Percentiles rank a stretch among this genome's conserved stretches.
phyloP scores from a whole-genome alignment of 768 basidiomycete genomes.

The Lactifluus rugatus region DNA sequence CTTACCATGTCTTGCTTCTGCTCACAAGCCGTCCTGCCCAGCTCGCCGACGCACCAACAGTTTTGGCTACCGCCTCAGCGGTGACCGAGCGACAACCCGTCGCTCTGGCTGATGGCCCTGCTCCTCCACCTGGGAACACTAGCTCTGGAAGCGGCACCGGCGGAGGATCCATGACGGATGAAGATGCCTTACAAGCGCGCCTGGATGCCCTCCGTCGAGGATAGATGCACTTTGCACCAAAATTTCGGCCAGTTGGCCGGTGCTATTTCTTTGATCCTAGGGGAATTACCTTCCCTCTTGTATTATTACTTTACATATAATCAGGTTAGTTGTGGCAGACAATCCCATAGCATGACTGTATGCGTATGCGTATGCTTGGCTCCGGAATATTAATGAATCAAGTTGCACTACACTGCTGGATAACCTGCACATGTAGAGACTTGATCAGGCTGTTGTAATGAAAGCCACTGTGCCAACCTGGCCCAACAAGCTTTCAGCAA shows the following conservation, averaged over 20 bases:
- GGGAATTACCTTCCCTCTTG: background rate
- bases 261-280: background rate
- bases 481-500: too few species aligned
- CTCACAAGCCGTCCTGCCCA: conserved; percentile 25
- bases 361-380: too few species aligned
- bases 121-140: conserved; percentile 29
- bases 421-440: too few species aligned
- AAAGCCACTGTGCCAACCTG: too few species aligned
- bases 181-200: conserved; percentile 90
- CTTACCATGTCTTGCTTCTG: background rate
- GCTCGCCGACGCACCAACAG: conserved; percentile 79
- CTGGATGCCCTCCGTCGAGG: conserved; percentile 80
- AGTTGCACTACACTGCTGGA: too few species aligned
- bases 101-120: conserved; percentile 65
- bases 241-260: background rate
- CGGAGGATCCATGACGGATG: conserved; percentile 48
- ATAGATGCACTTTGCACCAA: conserved; percentile 25
- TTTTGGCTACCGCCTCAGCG: conserved; percentile 51
- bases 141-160: conserved; percentile 32
- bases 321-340: too few species aligned
- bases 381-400: too few species aligned
- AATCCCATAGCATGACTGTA: too few species aligned
- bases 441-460: too few species aligned
- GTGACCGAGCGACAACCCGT: conserved; percentile 69
- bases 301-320: conserved; percentile 2